Evolutionary conservation across 805 yeast species (phyloP).

Genomic region (Ogataea methanolica): DNA sequence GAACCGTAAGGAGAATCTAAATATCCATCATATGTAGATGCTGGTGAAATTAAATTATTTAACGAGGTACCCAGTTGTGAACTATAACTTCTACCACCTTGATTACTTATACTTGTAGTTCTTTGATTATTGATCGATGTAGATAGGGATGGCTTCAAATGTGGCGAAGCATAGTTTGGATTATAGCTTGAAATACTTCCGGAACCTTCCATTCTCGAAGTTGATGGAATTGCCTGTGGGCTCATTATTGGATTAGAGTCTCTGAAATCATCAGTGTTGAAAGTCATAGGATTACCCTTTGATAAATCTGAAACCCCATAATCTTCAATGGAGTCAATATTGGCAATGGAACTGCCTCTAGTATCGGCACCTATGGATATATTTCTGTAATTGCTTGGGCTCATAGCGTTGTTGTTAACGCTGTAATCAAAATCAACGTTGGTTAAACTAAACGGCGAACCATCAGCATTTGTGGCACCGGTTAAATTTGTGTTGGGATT

Average conservation of each 20-base stretch:
- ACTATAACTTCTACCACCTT: conserved; percentile 24
- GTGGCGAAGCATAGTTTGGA: conserved; percentile 27
- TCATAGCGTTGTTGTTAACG: neutral
- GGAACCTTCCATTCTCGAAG: conserved; percentile 8
- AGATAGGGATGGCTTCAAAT: conserved; percentile 18
- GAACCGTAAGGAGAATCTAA: conserved; percentile 34
- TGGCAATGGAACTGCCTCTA: conserved; percentile 6
- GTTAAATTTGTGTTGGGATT: neutral
- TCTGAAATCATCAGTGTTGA: conserved; percentile 10
- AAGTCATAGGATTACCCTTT: conserved; percentile 4
- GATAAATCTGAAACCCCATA: conserved; percentile 1
- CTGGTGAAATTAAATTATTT: conserved; percentile 30
- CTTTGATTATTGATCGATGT: conserved; percentile 14
- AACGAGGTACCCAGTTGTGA: conserved; percentile 29
- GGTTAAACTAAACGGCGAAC: conserved; percentile 11
- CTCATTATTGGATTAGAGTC: conserved; percentile 6
- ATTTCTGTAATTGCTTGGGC: neutral
- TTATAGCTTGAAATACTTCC: conserved; percentile 11
- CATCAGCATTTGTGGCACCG: neutral
- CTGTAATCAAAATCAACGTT: conserved; percentile 9
- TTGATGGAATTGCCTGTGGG: conserved; percentile 10
- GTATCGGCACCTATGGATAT: neutral
- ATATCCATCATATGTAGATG: conserved; percentile 30
- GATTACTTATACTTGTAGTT: conserved; percentile 21
- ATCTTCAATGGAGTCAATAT: conserved; percentile 12